phyloP scores from a whole-genome alignment of 2,329 filamentous ascomycete species.

The Fusarium sambucinum region DNA sequence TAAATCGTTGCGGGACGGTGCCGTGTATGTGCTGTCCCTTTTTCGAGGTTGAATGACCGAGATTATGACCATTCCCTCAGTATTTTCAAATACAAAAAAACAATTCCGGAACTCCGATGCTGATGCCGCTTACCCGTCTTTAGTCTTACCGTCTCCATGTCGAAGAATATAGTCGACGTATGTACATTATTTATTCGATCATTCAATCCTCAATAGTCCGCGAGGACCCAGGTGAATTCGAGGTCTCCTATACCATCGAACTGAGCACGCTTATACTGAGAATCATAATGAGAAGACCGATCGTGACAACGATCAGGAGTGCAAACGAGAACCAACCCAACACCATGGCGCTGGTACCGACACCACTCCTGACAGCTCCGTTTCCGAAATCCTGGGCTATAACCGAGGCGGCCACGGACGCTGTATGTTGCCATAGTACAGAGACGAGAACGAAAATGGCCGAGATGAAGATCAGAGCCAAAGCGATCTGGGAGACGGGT shows the following conservation, averaged over 20 bases:
- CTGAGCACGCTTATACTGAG: constrained; percentile 87
- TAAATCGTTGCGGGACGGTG: constrained; percentile 23
- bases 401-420: constrained; percentile 92
- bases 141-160: constrained; percentile 41
- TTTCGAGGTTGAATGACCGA: constrained; percentile 37
- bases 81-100: constrained; percentile 44
- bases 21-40: constrained; percentile 32
- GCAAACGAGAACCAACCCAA: constrained; percentile 98
- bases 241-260: constrained; percentile 60
- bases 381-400: constrained; percentile 95
- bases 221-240: constrained; percentile 33
- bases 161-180: constrained; percentile 39
- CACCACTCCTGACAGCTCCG: constrained; percentile 85
- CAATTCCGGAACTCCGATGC: constrained; percentile 52
- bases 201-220: constrained; percentile 36
- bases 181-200: constrained; percentile 39
- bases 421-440: constrained; percentile 91
- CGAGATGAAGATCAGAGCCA: constrained; percentile 89
- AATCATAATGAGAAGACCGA: constrained; percentile 96
- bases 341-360: constrained; percentile 96
- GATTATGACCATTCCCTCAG: constrained; percentile 42
- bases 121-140: constrained; percentile 48
- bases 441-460: constrained; percentile 80
- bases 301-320: constrained; percentile 92
- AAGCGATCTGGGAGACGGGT: constrained; percentile 89